Conservation (phyloP, 805 yeast species). For the Sungouiella thailandica region DNA sequence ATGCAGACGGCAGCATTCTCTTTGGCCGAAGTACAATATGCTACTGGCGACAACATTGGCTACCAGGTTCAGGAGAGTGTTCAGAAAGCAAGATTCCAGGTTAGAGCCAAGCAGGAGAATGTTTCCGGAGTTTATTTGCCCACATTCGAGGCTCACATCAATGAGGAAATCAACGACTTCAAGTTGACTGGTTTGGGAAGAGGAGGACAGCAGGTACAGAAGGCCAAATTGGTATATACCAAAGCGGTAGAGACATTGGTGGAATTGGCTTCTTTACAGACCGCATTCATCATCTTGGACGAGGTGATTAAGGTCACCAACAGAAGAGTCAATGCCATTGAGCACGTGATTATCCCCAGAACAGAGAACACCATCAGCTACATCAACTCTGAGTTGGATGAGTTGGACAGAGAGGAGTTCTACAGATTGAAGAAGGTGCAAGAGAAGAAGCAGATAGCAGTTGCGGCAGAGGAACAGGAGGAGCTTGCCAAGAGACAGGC, state of each 20-base stretch:
- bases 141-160: constrained; percentile 80
- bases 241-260: constrained; percentile 96
- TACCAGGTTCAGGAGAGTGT: constrained; percentile 96
- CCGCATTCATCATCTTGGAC: constrained; percentile 93
- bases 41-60: constrained; percentile 93
- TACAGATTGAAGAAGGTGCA: constrained; percentile 95
- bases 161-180: constrained; percentile 86
- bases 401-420: constrained; percentile 96
- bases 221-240: constrained; percentile 88
- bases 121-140: constrained; percentile 95
- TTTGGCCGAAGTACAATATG: constrained; percentile 93
- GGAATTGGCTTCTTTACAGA: constrained; percentile 91
- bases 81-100: constrained; percentile 83
- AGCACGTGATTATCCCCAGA: constrained; percentile 95
- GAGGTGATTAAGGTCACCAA: constrained; percentile 97
- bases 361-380: constrained; percentile 91
- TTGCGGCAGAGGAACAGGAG: constrained; percentile 60
- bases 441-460: constrained; percentile 83
- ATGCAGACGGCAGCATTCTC: constrained; percentile 99
- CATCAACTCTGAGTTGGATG: constrained; percentile 94
- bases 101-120: constrained; percentile 89
- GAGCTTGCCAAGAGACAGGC: constrained; percentile 20
- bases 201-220: constrained; percentile 97
- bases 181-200: constrained; percentile 95
- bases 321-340: constrained; percentile 97